Conservation (phyloP, 2,329 filamentous ascomycete genomes). For the Colletotrichum spinosum region DNA sequence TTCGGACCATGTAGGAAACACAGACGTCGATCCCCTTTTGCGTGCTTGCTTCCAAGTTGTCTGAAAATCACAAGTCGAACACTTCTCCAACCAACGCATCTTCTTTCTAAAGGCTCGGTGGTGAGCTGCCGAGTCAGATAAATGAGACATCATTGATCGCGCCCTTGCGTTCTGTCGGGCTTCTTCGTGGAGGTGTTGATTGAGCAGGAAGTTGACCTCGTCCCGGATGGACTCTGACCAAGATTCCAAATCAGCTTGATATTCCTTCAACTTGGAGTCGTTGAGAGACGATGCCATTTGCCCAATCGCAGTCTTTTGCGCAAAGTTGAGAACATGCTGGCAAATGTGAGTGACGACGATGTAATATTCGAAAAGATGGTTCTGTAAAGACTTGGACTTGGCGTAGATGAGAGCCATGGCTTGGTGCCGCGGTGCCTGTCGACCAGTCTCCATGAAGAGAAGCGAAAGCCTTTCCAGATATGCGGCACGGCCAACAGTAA, state of each 20-base stretch:
- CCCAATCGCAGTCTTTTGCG: conserved; percentile 46
- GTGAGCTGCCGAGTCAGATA: conserved; percentile 27
- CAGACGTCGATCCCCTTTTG: conserved; percentile 50
- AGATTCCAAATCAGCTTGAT: conserved; percentile 47
- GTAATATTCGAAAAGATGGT: conserved; percentile 54
- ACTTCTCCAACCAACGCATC: conserved; percentile 49
- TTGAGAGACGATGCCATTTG: conserved; percentile 46
- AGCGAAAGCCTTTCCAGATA: conserved; percentile 53
- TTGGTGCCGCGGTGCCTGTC: conserved; percentile 53
- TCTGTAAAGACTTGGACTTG: conserved; percentile 49
- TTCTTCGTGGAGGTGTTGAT: conserved; percentile 24
- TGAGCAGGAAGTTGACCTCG: conserved; percentile 41
- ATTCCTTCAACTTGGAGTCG: conserved; percentile 43
- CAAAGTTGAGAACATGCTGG: conserved; percentile 47
- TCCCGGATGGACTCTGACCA: conserved; percentile 52
- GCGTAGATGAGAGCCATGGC: conserved; percentile 53
- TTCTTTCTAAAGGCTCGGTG: conserved; percentile 37
- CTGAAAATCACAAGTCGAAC: conserved; percentile 54
- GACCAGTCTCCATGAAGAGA: conserved; percentile 55
- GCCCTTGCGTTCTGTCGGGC: conserved; percentile 38
- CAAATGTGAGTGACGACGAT: conserved; percentile 54
- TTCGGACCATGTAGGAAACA: conserved; percentile 35
- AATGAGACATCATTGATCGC: conserved; percentile 34
- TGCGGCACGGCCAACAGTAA: conserved; percentile 44
- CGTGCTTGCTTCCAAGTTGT: conserved; percentile 54